Base-by-base conservation (phyloP, 1,284 basidiomycete species). In the Cutaneotrichosporon spelunceum region DNA sequence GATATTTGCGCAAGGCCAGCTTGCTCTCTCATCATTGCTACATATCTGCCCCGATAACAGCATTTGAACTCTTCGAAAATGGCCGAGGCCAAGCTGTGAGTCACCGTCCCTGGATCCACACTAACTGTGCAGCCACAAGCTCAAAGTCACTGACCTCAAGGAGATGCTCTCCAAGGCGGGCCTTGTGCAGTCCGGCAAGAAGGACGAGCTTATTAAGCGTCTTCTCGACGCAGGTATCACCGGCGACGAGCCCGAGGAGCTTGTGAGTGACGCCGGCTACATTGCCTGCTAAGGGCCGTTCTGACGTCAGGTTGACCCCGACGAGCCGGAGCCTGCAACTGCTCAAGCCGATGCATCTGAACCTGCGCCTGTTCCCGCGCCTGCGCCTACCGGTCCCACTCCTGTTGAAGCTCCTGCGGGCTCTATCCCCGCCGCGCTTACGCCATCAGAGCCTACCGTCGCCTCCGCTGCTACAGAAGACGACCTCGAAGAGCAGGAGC, bases 111-210 rank as follows among this genome's bases (percentile, higher is more conserved):
- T n/a, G 48, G 26, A 13, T 29, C 9, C 26, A 11, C 6, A 47
- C 57, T 60, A n/a, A 64, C 61, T 49, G 48, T 50, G 3, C 67
- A 78, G 76, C 16, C 77, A 80, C 64, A 76, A 77, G 36, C 73
- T 81, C 59, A 80, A 78, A 45, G 80, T 81, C 16, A 68, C 73
- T 13, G 78, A 81, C 64, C 76, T 81, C 62, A 80, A 81, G 67
- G 79, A 79, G 27, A 63, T 79, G 26, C 69, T 79, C 42, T 66
- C 71, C 10, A 73, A 74, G 47, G 69, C 72, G 34, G 57, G 64
- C 14, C 68, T 79, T 5, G 54, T 72, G 16, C 72, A 76, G 49
- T 72, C 74, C 2, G 79, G 79, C 26, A 77, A 77, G 68, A 80
- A 81, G 68, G 78, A 79, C 52, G 79, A 80, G 24, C 67, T 81